Percentiles rank a stretch among this genome's conserved stretches.
These are phyloP conservation scores for Pyrenochaeta sp. DNA, from an alignment of 2,329 filamentous ascomycete species.

Conservation along the genomic window DNA sequence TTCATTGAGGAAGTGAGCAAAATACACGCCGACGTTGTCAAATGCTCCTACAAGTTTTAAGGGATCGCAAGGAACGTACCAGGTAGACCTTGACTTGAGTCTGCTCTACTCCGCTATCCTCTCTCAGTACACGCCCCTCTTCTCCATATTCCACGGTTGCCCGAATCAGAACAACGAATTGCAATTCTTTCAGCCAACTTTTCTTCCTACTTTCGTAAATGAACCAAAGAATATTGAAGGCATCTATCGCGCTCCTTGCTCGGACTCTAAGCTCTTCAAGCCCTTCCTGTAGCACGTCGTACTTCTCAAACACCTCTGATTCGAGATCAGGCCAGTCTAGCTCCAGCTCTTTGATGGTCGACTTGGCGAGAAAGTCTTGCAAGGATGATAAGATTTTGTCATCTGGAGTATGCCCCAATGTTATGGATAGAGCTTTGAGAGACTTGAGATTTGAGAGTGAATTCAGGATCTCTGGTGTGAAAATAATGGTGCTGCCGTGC, in stretches of 20 bases:
- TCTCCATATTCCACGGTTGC: neutral
- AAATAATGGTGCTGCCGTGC: too few species aligned
- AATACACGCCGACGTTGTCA: too few species aligned
- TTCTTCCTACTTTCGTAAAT: conserved; percentile 15
- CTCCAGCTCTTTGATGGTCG: conserved; percentile 25
- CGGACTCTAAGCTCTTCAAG: conserved; percentile 29
- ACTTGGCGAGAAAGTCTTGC: conserved; percentile 19
- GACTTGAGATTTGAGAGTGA: conserved; percentile 24
- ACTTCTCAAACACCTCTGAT: conserved; percentile 16
- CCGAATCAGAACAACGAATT: conserved; percentile 29
- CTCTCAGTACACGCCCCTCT: conserved; percentile 2
- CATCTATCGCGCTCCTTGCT: conserved; percentile 12
- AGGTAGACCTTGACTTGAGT: neutral
- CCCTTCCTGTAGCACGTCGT: conserved; percentile 15
- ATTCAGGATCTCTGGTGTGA: conserved; percentile 27
- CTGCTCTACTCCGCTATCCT: conserved; percentile 8
- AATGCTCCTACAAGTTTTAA: too few species aligned
- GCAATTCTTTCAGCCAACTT: conserved; percentile 15
- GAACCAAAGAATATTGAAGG: conserved; percentile 20
- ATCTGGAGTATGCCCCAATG: conserved; percentile 24
- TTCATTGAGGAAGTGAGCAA: too few species aligned
- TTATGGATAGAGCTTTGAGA: conserved; percentile 23
- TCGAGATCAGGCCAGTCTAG: conserved; percentile 37
- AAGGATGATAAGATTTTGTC: conserved; percentile 24
- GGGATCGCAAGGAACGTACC: conserved; percentile 3